These are phyloP conservation scores for Daedaleopsis nitida DNA, from an alignment of 768 basidiomycete genomes.

Conservation along the genomic window DNA sequence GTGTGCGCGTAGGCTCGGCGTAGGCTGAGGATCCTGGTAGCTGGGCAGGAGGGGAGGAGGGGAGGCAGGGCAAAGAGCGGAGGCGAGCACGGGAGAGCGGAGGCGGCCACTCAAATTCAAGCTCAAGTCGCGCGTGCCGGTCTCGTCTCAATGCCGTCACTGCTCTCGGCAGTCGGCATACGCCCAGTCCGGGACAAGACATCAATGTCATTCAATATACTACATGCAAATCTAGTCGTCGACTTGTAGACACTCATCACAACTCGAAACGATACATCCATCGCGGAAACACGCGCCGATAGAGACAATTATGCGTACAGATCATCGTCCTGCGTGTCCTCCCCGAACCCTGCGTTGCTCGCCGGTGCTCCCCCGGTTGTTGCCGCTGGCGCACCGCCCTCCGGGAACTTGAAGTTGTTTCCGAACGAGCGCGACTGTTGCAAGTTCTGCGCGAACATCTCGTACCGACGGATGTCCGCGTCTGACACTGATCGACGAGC, in stretches of 20 bases:
- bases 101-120: neutral
- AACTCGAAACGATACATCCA: constrained; percentile 12
- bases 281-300: neutral
- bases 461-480: constrained; percentile 95
- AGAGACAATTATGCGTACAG: constrained; percentile 65
- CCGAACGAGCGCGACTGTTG: constrained; percentile 93
- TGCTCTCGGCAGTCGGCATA: neutral
- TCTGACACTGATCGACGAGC: constrained; percentile 97
- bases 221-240: constrained; percentile 24
- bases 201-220: constrained; percentile 20
- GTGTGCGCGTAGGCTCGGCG: neutral
- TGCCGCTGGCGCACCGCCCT: constrained; percentile 38
- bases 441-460: constrained; percentile 94
- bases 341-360: constrained; percentile 78
- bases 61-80: neutral
- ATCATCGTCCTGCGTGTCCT: constrained; percentile 89
- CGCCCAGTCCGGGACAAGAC: neutral
- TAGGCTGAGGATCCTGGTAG: neutral
- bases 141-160: neutral
- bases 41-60: neutral
- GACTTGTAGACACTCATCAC: constrained; percentile 12
- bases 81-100: neutral
- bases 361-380: constrained; percentile 36
- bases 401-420: constrained; percentile 98
- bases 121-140: neutral